Evolutionary conservation across 2,329 filamentous ascomycete species (phyloP).

Genomic region (Hypoxylon sp.): DNA sequence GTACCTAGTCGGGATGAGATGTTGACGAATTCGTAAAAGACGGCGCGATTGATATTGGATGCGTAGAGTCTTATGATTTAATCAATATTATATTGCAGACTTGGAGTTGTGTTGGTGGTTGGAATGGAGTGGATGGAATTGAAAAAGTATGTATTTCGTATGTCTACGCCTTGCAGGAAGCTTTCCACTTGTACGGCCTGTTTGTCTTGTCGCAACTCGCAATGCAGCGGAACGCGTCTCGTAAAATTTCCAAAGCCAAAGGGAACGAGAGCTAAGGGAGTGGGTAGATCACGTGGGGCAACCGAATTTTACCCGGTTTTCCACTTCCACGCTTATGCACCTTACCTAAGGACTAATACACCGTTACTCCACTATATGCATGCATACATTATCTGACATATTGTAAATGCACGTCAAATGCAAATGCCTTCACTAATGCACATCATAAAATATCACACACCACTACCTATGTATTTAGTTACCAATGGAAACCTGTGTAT

Average conservation of each 20-base stretch:
- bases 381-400: too few relatives aligned
- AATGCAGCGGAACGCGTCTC: constrained; percentile 32
- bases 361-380: too few relatives aligned
- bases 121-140: constrained; percentile 19
- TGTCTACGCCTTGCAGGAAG: constrained; percentile 27
- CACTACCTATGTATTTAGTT: not conserved
- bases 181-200: constrained; percentile 13
- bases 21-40: too few relatives aligned
- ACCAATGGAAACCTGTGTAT: not conserved
- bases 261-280: constrained; percentile 10
- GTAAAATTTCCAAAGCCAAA: constrained; percentile 25
- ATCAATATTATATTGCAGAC: too few relatives aligned
- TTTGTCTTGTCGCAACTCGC: constrained; percentile 33
- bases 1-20: not conserved
- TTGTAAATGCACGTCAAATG: too few relatives aligned
- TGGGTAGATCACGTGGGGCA: constrained; percentile 20
- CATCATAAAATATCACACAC: not conserved
- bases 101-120: constrained; percentile 6
- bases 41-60: too few relatives aligned
- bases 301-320: constrained; percentile 1
- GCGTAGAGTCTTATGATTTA: too few relatives aligned
- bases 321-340: too few relatives aligned
- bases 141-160: constrained; percentile 11
- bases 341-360: too few relatives aligned
- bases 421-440: too few relatives aligned